Conservation (phyloP, 352 stramenopile genomes). For the Pythium sukuiense region DNA sequence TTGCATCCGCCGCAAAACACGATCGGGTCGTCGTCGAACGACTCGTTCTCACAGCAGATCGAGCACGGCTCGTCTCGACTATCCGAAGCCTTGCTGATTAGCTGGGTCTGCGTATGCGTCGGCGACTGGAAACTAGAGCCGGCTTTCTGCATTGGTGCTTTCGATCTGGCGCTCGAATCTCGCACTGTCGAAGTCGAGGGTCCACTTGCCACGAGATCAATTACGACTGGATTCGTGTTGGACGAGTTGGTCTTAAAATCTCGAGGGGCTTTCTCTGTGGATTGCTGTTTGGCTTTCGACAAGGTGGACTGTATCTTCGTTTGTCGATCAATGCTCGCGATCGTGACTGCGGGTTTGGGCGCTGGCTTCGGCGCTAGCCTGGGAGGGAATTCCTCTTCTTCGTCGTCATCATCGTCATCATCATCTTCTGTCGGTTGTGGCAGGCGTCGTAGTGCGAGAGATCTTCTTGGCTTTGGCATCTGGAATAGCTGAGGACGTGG, state of each 20-base stretch:
- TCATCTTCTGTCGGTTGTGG: not conserved
- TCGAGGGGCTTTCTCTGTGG: not conserved
- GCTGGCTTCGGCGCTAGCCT: not conserved
- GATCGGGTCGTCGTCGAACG: conserved; percentile 88
- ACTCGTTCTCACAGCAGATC: conserved; percentile 80
- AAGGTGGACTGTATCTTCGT: not conserved
- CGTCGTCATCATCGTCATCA: not conserved
- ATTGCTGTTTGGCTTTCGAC: not conserved
- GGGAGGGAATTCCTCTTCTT: no score
- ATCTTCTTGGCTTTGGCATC: conserved; percentile 19
- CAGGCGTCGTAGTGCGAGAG: conserved; percentile 7
- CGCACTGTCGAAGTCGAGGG: not conserved
- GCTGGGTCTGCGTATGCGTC: conserved; percentile 7
- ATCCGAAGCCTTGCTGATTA: not conserved
- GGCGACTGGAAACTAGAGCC: not conserved
- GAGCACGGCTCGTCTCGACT: conserved; percentile 47
- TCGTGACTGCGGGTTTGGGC: not conserved
- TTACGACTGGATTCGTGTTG: not conserved
- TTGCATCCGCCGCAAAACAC: conserved; percentile 91
- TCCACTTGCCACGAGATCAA: not conserved
- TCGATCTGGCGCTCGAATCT: no score
- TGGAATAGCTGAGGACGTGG: not conserved
- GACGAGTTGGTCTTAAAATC: not conserved
- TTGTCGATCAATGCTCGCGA: not conserved
- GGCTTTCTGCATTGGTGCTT: not conserved